Base-by-base conservation (phyloP, 1,284 basidiomycete genomes). In the Phylloboletellus chloephorus region DNA sequence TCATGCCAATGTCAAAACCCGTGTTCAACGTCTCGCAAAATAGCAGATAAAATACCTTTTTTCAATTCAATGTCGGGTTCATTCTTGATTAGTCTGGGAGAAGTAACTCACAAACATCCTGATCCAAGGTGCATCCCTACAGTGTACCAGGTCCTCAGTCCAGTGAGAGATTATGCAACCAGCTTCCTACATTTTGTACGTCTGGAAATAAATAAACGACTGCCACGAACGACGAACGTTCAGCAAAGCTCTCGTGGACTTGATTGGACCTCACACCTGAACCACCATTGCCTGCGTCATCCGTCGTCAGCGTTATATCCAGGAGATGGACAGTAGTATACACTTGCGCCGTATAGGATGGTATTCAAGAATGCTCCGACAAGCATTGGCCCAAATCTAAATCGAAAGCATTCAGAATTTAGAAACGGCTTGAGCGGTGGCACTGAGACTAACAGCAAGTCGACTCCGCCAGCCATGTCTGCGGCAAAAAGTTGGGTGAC, bases 371-470 rank as follows among this genome's bases (percentile, higher is more conserved):
- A 67, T 7, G 63, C 60, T 3, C 71, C 70, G 38, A 72, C 54
- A 23, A 73, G 60, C 61, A 72, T 67, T n/a, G 69, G 69, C 20
- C 68, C 70, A 45, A 63, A 71, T 12, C 69, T 71, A 36, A n/a
- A 28, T 23, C 3, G 5, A 31, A 33, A 24, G 7, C 21, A 20
- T 25, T 52, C 13, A 48, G 29, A 13, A 19, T n/a, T n/a, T n/a
- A 13, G 8, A 12, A 13, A 24, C 2, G n/a, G n/a, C n/a, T n/a
- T n/a, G n/a, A 16, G 24, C 23, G n/a, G n/a, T n/a, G n/a, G n/a
- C n/a, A 9, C 15, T 2, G 0, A 10, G 8, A 29, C 46, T 36
- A 25, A 52, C 50, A 30, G 11, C 10, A 10, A 25, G 2, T 7
- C 28, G 2, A 5, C 21, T 11, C 4, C 12, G 6, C 8, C 17